A percentile compares a stretch with the other conserved stretches of the same genome.
phyloP scores from a whole-genome alignment of 2,329 filamentous ascomycete species.

The Colletotrichum orbiculare region DNA sequence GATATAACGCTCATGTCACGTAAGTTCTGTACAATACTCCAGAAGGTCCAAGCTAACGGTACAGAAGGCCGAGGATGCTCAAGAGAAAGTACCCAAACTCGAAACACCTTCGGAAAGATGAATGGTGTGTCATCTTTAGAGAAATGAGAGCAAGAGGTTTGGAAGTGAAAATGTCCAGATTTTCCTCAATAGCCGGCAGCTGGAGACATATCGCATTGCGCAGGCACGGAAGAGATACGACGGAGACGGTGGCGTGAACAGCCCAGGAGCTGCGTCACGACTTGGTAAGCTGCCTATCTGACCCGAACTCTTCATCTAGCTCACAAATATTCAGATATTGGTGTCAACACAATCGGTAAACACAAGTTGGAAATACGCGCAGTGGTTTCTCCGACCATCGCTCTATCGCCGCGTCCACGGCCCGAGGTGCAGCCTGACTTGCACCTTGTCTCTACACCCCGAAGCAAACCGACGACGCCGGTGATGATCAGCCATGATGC shows the following conservation, averaged over 20 bases:
- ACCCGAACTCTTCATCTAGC: background rate
- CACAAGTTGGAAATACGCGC: constrained; percentile 1
- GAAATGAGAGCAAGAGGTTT: background rate
- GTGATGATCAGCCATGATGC: no score
- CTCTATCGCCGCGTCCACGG: background rate
- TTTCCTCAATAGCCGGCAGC: background rate
- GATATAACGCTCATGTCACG: background rate
- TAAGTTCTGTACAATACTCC: background rate
- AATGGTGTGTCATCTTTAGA: background rate
- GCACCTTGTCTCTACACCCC: no score
- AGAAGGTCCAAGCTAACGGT: background rate
- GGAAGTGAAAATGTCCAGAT: background rate
- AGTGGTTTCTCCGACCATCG: background rate
- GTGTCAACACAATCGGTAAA: background rate
- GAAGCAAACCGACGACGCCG: no score
- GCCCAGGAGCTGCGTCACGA: background rate
- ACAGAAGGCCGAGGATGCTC: background rate
- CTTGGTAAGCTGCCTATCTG: background rate
- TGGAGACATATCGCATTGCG: background rate
- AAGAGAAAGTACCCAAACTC: constrained; percentile 1
- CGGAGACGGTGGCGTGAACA: background rate
- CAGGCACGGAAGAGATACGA: constrained; percentile 1
- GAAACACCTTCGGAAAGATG: background rate
- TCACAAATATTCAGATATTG: background rate
- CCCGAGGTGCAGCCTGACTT: background rate